A percentile compares a stretch with the other conserved stretches of the same genome.
These are phyloP conservation scores for Exophiala calicioides DNA, from an alignment of 2,329 filamentous ascomycete species.

Conservation along the genomic window DNA sequence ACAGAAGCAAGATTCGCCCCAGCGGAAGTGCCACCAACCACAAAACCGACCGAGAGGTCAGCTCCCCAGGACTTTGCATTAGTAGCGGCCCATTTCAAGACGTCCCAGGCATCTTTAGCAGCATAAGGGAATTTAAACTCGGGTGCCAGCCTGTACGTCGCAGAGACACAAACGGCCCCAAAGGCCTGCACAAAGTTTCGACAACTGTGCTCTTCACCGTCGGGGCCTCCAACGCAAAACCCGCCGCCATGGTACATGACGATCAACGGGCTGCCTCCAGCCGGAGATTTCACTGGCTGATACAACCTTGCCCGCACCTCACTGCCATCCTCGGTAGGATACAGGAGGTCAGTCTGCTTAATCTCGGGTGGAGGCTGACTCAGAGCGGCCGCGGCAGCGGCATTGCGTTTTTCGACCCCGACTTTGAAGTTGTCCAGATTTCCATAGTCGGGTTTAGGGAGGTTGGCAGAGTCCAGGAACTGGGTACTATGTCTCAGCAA, in stretches of 20 bases:
- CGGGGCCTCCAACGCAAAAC: slow-evolving; percentile 32
- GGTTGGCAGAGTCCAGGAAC: slow-evolving; percentile 27
- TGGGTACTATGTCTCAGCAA: slow-evolving; percentile 9
- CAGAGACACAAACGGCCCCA: slow-evolving; percentile 25
- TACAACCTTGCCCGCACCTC: slow-evolving; percentile 31
- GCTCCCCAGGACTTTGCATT: slow-evolving; percentile 42
- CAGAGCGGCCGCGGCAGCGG: slow-evolving; percentile 14
- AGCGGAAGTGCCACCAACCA: slow-evolving; percentile 53
- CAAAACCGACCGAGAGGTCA: slow-evolving; percentile 48
- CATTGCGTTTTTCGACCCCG: slow-evolving; percentile 25
- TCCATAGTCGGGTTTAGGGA: slow-evolving; percentile 24
- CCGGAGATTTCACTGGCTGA: slow-evolving; percentile 21
- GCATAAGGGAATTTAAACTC: slow-evolving; percentile 30
- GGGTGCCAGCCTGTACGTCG: slow-evolving; percentile 29
- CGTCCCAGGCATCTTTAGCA: slow-evolving; percentile 30
- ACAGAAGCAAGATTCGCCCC: slow-evolving; percentile 42
- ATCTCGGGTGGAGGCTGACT: slow-evolving; percentile 25
- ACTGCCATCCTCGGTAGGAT: slow-evolving; percentile 31
- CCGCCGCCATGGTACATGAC: slow-evolving; percentile 34
- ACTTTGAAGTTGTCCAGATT: slow-evolving; percentile 24
- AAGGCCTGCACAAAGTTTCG: slow-evolving; percentile 30
- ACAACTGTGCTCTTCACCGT: slow-evolving; percentile 29
- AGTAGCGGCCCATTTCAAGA: slow-evolving; percentile 33
- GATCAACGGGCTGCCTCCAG: slow-evolving; percentile 25
- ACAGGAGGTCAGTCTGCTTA: slow-evolving; percentile 28